These are phyloP conservation scores for Aphanomyces cochlioides DNA, from an alignment of 352 stramenopile genomes.

Conservation along the genomic window DNA sequence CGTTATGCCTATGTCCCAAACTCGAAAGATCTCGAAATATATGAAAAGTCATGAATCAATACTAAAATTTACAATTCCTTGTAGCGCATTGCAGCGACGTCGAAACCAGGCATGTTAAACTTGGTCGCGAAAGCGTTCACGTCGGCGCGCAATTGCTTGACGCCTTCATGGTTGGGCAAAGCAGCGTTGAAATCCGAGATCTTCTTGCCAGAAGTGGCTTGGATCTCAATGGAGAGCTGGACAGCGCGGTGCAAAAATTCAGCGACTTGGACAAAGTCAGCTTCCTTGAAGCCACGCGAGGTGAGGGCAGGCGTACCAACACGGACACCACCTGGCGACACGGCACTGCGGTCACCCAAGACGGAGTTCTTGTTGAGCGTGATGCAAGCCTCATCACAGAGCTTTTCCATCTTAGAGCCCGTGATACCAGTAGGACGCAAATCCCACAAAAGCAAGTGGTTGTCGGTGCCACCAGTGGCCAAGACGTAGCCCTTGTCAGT, in stretches of 20 bases:
- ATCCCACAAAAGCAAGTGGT: conserved; percentile 99
- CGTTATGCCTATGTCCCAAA: too few species aligned
- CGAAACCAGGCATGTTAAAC: conserved; percentile 97
- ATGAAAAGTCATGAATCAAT: too few species aligned
- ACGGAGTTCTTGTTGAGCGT: conserved; percentile 99
- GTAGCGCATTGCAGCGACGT: conserved; percentile 86
- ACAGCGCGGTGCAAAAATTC: conserved; percentile 94
- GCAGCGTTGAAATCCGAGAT: conserved; percentile 90
- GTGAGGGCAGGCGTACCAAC: conserved; percentile 96
- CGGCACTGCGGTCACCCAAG: conserved; percentile 92
- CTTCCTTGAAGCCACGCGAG: conserved; percentile 95
- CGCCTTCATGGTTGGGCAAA: conserved; percentile 74
- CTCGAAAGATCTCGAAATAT: too few species aligned
- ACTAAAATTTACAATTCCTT: conserved; percentile 42
- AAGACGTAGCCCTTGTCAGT: conserved; percentile 93
- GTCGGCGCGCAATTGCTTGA: conserved; percentile 87
- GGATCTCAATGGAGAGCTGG: conserved; percentile 91
- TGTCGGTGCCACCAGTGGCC: conserved; percentile 98
- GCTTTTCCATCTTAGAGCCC: conserved; percentile 98
- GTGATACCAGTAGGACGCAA: conserved; percentile 93
- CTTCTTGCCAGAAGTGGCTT: conserved; percentile 88
- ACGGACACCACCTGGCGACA: conserved; percentile 94
- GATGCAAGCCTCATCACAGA: conserved; percentile 96
- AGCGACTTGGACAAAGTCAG: conserved; percentile 94
- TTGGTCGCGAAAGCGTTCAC: conserved; percentile 91